phyloP scores from a whole-genome alignment of 192 early-diverging fungal species.

The Podila epigama region DNA sequence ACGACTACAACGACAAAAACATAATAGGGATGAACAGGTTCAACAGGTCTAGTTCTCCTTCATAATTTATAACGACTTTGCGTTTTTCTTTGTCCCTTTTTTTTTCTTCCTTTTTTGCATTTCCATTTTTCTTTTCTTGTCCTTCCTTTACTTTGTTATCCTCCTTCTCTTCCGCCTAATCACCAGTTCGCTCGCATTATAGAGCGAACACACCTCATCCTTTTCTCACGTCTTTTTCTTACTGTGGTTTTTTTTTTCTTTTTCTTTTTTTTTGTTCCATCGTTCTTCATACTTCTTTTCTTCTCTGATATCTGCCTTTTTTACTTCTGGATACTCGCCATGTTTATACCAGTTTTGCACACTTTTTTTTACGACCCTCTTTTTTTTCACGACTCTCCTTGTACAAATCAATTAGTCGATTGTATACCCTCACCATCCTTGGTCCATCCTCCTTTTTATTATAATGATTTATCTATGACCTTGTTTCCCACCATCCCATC shows the following conservation, averaged over 20 bases:
- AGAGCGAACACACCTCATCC: too few species aligned
- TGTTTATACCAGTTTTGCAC: too few species aligned
- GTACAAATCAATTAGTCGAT: too few species aligned
- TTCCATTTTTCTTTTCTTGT: slow-evolving; percentile 5
- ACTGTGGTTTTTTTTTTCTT: too few species aligned
- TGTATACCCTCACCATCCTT: not conserved
- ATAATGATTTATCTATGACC: too few species aligned
- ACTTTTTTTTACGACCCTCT: too few species aligned
- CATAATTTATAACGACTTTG: not conserved
- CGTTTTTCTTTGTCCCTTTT: not conserved
- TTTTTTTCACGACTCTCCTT: too few species aligned
- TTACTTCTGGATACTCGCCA: too few species aligned
- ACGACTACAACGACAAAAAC: not conserved
- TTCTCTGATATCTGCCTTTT: not conserved
- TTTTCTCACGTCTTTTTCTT: too few species aligned
- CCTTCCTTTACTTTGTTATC: not conserved
- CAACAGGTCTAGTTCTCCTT: not conserved
- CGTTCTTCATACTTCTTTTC: not conserved
- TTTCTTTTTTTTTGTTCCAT: not conserved
- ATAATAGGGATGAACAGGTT: not conserved
- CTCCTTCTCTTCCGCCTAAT: too few species aligned
- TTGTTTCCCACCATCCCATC: too few species aligned
- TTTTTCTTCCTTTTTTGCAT: not conserved
- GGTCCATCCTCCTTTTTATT: slow-evolving; percentile 1
- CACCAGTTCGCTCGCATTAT: too few species aligned